Conservation (phyloP, 306 rosid species). For the Quercus variabilis region DNA sequence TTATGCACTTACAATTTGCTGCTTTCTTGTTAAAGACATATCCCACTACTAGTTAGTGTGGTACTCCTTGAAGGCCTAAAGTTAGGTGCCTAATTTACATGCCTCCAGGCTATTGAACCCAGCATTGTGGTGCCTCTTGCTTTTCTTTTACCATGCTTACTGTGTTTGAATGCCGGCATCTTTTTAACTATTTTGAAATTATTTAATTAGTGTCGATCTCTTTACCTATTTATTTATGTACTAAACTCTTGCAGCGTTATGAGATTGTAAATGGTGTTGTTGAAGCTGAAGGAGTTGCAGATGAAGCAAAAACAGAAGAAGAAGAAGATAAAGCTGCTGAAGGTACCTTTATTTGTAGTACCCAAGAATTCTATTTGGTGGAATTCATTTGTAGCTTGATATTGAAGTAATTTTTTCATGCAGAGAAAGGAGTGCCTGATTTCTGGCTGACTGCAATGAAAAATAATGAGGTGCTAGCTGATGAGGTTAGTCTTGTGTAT, state of each 20-base stretch:
- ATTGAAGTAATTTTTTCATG: conserved; percentile 5
- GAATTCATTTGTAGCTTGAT: conserved; percentile 3
- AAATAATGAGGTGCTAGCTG: conserved; percentile 81
- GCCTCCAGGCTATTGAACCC: background rate
- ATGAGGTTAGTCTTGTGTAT: conserved; percentile 57
- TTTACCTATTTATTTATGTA: background rate
- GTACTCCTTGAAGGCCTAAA: no score
- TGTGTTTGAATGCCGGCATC: background rate
- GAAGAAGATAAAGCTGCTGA: conserved; percentile 43
- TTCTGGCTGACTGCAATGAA: conserved; percentile 94
- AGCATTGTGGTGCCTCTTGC: background rate
- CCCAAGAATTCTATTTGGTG: background rate
- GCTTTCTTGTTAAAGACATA: no score
- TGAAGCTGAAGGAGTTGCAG: conserved; percentile 59
- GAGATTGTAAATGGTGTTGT: conserved; percentile 72
- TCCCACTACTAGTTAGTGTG: no score
- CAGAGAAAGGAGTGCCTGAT: conserved; percentile 83
- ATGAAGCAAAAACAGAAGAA: conserved; percentile 38
- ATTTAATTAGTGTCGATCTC: background rate
- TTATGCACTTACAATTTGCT: background rate
- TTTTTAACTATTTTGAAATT: background rate
- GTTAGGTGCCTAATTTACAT: background rate
- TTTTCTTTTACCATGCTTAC: background rate
- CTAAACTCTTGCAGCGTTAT: conserved; percentile 48
- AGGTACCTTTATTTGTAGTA: conserved; percentile 30